Evolutionary conservation across 1,284 basidiomycete genomes (phyloP).

Genomic region (Ceratobasidium sp.): DNA sequence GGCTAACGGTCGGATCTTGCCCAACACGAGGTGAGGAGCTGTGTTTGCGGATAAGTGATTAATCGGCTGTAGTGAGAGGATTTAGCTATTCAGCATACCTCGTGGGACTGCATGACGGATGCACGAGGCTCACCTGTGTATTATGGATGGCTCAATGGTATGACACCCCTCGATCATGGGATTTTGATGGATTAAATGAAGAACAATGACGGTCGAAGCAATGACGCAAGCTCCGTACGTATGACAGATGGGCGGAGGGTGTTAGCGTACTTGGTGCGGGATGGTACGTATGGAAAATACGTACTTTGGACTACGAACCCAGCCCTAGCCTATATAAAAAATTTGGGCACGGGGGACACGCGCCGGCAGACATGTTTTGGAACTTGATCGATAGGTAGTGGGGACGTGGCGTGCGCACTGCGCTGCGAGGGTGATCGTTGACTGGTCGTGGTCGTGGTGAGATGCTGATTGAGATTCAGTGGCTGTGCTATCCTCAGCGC

Average conservation of each 20-base stretch:
- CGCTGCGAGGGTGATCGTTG: too few relatives aligned
- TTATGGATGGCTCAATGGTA: too few relatives aligned
- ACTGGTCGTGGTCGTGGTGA: too few relatives aligned
- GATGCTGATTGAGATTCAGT: too few relatives aligned
- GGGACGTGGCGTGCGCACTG: too few relatives aligned
- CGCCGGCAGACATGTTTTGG: too few relatives aligned
- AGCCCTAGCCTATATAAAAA: too few relatives aligned
- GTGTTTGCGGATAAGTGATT: not conserved
- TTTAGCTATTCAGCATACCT: not conserved
- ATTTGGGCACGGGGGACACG: too few relatives aligned
- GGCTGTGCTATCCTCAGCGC: too few relatives aligned
- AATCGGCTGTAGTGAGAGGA: not conserved
- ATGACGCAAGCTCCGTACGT: not conserved
- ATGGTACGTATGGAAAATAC: not conserved
- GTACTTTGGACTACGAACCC: not conserved
- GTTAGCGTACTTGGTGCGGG: not conserved
- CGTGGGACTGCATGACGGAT: not conserved
- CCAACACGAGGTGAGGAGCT: not conserved
- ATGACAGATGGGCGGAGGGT: not conserved
- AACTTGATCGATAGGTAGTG: too few relatives aligned
- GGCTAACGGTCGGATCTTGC: not conserved
- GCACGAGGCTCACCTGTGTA: conserved; percentile 30
- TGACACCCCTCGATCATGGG: not conserved
- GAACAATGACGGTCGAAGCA: not conserved
- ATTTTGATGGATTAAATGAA: not conserved